Percentiles rank a stretch among this genome's conserved stretches.
Conservation (phyloP, 345 rosid species). For the Salix arbutifolia region DNA sequence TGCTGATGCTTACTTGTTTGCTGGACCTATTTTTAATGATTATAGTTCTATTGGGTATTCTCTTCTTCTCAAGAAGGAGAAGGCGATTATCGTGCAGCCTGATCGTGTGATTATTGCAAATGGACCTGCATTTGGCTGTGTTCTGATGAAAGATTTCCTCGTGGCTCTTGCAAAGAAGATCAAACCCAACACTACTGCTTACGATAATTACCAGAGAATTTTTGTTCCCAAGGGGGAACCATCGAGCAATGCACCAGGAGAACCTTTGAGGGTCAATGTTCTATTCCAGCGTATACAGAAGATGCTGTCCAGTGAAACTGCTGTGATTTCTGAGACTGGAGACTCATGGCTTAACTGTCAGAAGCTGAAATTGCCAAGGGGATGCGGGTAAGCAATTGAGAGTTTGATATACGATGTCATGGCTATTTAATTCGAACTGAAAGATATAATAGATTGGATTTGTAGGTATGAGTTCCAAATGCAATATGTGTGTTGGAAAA, state of each 20-base stretch:
- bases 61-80: constrained; percentile 77
- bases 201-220: constrained; percentile 70
- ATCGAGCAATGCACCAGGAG: constrained; percentile 42
- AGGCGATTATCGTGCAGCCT: constrained; percentile 71
- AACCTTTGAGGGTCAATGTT: constrained; percentile 73
- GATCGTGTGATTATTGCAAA: constrained; percentile 57
- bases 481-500: too few relatives aligned
- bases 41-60: constrained; percentile 83
- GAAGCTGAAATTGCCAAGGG: constrained; percentile 64
- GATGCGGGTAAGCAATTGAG: constrained; percentile 55
- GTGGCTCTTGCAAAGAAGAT: constrained; percentile 53
- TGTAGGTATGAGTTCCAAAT: constrained; percentile 78
- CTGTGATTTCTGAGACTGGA: constrained; percentile 82
- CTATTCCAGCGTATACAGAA: constrained; percentile 69
- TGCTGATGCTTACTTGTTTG: constrained; percentile 77
- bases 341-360: constrained; percentile 91
- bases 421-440: neutral
- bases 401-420: neutral
- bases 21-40: constrained; percentile 79
- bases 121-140: constrained; percentile 76
- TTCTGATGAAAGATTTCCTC: constrained; percentile 73
- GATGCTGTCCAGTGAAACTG: constrained; percentile 60
- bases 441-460: neutral
- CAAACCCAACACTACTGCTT: constrained; percentile 49
- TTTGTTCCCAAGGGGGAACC: constrained; percentile 63